Conservation (phyloP, 352 stramenopile genomes). For the Phytophthora europaea region DNA sequence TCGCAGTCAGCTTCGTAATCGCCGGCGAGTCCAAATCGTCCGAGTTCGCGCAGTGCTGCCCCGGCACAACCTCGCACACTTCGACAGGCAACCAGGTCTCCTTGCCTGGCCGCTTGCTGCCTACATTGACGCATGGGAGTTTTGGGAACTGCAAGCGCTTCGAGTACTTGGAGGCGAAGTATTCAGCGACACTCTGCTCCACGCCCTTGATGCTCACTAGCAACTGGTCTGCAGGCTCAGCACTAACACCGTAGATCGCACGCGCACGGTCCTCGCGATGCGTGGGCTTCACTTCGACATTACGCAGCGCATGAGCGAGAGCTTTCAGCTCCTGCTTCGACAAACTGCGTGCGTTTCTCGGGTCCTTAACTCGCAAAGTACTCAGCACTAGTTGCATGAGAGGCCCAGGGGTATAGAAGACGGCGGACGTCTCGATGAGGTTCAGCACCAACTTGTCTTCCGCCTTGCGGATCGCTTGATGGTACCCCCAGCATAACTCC, state of each 20-base stretch:
- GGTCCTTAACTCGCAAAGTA: slow-evolving; percentile 29
- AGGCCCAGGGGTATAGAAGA: slow-evolving; percentile 56
- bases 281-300: slow-evolving; percentile 51
- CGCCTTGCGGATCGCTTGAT: slow-evolving; percentile 59
- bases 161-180: slow-evolving; percentile 58
- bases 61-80: not conserved
- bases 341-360: slow-evolving; percentile 30
- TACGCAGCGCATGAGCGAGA: slow-evolving; percentile 43
- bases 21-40: not conserved
- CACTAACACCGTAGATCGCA: slow-evolving; percentile 56
- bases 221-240: slow-evolving; percentile 37
- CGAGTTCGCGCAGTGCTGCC: not conserved
- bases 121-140: not conserved
- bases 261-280: slow-evolving; percentile 60
- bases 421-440: slow-evolving; percentile 61
- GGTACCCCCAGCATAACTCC: slow-evolving; percentile 71
- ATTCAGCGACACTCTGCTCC: slow-evolving; percentile 52
- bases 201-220: slow-evolving; percentile 56
- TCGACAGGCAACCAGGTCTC: not conserved
- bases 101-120: not conserved
- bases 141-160: slow-evolving; percentile 18
- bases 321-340: slow-evolving; percentile 35
- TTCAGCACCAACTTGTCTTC: slow-evolving; percentile 63
- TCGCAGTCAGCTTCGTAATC: not conserved
- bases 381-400: slow-evolving; percentile 52